Evolutionary conservation across 2,329 filamentous ascomycete genomes (phyloP), one percentile per base, ranked within the genome.

Genomic region (Ambrosiella xylebori): DNA sequence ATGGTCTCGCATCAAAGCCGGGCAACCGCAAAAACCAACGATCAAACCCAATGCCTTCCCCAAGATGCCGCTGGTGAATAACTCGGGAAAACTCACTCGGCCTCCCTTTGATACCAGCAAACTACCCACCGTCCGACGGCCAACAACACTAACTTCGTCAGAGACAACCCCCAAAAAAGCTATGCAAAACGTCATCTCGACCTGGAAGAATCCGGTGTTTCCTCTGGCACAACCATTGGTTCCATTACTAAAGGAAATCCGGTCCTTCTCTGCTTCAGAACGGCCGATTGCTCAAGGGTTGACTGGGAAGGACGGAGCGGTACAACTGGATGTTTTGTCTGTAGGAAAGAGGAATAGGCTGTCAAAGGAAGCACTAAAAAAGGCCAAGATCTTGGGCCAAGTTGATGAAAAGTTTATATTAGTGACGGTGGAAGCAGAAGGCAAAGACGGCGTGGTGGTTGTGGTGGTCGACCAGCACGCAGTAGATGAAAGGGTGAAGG

Each of bases 401-500:
- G 84, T 98, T 1, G 91, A 97, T 67, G 76, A 73, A 12, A 98
- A 98, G 67, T 98, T 95, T 66, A 85, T 98, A 13, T 71, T 98
- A 15, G 38, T 58, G 38, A 36, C 49, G 7, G 11, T 0, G 74
- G 82, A 19, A 84, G 79, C 61, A 70, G 56, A 58, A 8, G 12
- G n/a, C 40, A 11, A 49, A 7, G 56, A 45, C 15, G 53, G 72
- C 85, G 39, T 81, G 1, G 71, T 97, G 3, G 76, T 95, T 27
- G 27, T 27, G 0, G 73, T 96, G 44, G 76, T 96, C 5, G 93
- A 98, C 65, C 93, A 98, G 65, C 93, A 98, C 66, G 93, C 93
- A 0, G 93, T 90, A 2, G 91, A 96, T 66, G 93, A 98, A 71
- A 79, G 93, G 51, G 82, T 86, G 62, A 82, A 83, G 1, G 78